Evolutionary conservation across 495 filamentous ascomycete species (phyloP).

Genomic region (Penicillium desertorum): DNA sequence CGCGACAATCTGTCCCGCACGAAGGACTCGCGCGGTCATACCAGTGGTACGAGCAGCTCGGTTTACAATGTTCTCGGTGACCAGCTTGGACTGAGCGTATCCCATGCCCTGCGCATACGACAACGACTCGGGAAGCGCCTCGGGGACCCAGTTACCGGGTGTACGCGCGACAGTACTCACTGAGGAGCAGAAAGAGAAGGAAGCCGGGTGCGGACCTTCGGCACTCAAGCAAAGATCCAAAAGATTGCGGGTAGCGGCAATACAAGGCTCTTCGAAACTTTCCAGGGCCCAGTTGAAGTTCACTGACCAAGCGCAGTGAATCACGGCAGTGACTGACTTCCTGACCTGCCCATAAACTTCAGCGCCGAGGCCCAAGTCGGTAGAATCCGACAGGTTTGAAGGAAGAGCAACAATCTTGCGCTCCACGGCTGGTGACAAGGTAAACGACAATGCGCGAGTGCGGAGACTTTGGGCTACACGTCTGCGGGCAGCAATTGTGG

Average conservation of each 20-base stretch:
- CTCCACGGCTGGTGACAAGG: slow-evolving; percentile 17
- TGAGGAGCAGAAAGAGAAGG: slow-evolving; percentile 62
- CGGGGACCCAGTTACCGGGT: slow-evolving; percentile 37
- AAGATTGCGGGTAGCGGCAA: slow-evolving; percentile 55
- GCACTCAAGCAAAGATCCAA: slow-evolving; percentile 51
- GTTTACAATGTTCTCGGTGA: slow-evolving; percentile 54
- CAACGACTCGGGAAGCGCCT: slow-evolving; percentile 50
- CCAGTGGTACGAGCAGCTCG: slow-evolving; percentile 34
- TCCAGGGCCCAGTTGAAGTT: slow-evolving; percentile 64
- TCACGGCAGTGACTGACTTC: slow-evolving; percentile 45
- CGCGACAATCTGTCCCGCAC: slow-evolving; percentile 61
- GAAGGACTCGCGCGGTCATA: slow-evolving; percentile 40
- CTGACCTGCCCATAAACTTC: too few relatives aligned
- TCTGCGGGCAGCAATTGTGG: slow-evolving; percentile 41
- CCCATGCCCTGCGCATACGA: slow-evolving; percentile 53
- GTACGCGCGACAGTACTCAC: slow-evolving; percentile 48
- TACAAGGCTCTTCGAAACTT: slow-evolving; percentile 58
- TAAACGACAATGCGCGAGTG: slow-evolving; percentile 27
- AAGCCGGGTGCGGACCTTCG: slow-evolving; percentile 29
- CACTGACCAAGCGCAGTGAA: slow-evolving; percentile 71
- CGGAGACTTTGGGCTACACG: slow-evolving; percentile 52
- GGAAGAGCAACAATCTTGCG: slow-evolving; percentile 44
- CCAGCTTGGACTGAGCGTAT: slow-evolving; percentile 64
- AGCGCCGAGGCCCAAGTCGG: slow-evolving; percentile 39
- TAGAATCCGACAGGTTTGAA: slow-evolving; percentile 36